phyloP scores from a whole-genome alignment of 192 early-diverging fungal genomes.

The Backusella mclennaniae region DNA sequence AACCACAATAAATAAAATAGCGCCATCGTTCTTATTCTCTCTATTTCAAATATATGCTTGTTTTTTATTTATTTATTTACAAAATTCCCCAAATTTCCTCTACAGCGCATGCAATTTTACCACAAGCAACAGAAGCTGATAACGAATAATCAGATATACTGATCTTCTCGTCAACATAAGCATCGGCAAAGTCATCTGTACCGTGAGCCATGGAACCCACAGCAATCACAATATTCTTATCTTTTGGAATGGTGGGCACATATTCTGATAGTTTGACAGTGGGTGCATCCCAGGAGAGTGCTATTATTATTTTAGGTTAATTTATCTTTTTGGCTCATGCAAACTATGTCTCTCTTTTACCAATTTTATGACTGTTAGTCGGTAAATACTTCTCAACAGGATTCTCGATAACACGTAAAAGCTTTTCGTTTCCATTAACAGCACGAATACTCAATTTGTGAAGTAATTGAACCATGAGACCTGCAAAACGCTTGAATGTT shows the following conservation, averaged over 20 bases:
- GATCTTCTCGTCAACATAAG: conserved; percentile 96
- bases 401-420: conserved; percentile 97
- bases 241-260: conserved; percentile 72
- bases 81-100: conserved; percentile 91
- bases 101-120: conserved; percentile 86
- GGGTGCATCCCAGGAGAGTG: conserved; percentile 86
- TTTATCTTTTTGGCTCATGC: neutral
- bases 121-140: conserved; percentile 95
- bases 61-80: conserved; percentile 39
- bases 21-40: neutral
- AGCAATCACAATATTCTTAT: conserved; percentile 85
- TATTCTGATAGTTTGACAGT: conserved; percentile 83
- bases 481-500: conserved; percentile 98
- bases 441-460: conserved; percentile 96
- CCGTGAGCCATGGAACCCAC: conserved; percentile 98
- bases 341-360: conserved; percentile 41
- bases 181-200: conserved; percentile 91
- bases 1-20: neutral
- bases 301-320: conserved; percentile 30
- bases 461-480: conserved; percentile 97
- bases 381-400: conserved; percentile 97
- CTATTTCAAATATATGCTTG: neutral
- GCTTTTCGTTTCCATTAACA: conserved; percentile 87
- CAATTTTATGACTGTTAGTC: conserved; percentile 80
- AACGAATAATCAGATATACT: conserved; percentile 96